Evolutionary conservation across 108 stramenopile species (phyloP).

Genomic region (Mediolabrus comicus): DNA sequence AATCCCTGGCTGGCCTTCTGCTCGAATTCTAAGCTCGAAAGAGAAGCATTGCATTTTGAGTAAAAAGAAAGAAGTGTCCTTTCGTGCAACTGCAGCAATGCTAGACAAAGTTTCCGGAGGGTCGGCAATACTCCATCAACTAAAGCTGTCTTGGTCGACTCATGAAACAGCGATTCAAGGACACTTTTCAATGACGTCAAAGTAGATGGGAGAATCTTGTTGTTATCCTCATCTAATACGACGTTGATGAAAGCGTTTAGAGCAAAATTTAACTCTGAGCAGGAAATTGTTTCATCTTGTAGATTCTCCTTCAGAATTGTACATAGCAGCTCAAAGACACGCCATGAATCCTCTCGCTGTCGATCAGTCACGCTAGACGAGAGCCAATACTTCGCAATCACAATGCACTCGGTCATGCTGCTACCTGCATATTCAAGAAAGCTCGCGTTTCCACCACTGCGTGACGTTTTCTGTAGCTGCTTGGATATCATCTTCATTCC

Average conservation of each 20-base stretch:
- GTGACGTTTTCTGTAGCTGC: constrained; percentile 17
- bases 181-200: constrained; percentile 23
- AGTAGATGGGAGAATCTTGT: constrained; percentile 4
- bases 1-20: constrained; percentile 22
- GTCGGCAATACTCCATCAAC: constrained; percentile 9
- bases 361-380: constrained; percentile 19
- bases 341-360: constrained; percentile 44
- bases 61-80: background rate
- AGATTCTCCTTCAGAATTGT: constrained; percentile 40
- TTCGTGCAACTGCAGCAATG: constrained; percentile 37
- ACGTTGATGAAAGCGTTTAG: constrained; percentile 48
- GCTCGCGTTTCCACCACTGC: constrained; percentile 13
- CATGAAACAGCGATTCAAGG: constrained; percentile 31
- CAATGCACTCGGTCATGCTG: constrained; percentile 53
- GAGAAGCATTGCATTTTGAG: constrained; percentile 2
- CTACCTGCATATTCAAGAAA: constrained; percentile 46
- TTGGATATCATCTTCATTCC: constrained; percentile 43
- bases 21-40: constrained; percentile 6
- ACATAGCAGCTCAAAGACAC: constrained; percentile 40
- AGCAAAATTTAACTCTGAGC: constrained; percentile 51
- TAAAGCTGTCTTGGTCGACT: constrained; percentile 18
- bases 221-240: constrained; percentile 32
- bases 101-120: constrained; percentile 38
- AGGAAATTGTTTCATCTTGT: constrained; percentile 15
- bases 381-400: constrained; percentile 52